Conservation (phyloP, 805 yeast genomes). For the Lipomyces sp. region DNA sequence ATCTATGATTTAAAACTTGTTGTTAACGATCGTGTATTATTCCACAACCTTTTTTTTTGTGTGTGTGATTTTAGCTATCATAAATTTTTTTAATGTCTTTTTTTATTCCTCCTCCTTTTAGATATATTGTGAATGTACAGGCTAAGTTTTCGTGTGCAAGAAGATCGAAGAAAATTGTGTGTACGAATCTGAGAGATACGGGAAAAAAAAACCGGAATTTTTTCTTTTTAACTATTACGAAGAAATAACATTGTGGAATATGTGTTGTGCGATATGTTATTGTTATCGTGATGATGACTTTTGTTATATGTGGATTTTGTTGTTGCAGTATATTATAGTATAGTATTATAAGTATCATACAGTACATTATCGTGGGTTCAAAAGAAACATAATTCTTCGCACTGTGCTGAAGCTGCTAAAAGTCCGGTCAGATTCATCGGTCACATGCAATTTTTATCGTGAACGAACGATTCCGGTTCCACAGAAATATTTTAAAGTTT, state of each 20-base stretch:
- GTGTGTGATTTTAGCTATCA: not conserved
- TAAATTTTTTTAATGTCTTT: not conserved
- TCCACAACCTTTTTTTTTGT: not conserved
- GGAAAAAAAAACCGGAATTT: not conserved
- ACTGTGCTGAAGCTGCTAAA: too few species aligned
- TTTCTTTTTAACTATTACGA: not conserved
- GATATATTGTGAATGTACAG: not conserved
- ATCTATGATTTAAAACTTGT: not conserved
- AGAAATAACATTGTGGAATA: not conserved
- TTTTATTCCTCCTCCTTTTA: not conserved
- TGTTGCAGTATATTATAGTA: not conserved
- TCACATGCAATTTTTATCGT: too few species aligned
- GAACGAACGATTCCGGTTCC: not conserved
- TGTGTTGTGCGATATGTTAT: not conserved
- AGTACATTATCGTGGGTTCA: not conserved
- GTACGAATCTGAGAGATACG: not conserved
- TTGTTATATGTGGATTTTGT: not conserved
- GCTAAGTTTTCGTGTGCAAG: not conserved
- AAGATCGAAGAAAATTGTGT: not conserved
- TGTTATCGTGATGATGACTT: not conserved
- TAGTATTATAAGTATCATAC: slow-evolving; percentile 2
- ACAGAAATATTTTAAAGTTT: not conserved
- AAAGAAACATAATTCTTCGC: not conserved
- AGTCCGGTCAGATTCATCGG: too few species aligned
- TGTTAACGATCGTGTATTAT: not conserved